Conservation (phyloP, 495 filamentous ascomycete genomes). For the Penicillium cataractarum region DNA sequence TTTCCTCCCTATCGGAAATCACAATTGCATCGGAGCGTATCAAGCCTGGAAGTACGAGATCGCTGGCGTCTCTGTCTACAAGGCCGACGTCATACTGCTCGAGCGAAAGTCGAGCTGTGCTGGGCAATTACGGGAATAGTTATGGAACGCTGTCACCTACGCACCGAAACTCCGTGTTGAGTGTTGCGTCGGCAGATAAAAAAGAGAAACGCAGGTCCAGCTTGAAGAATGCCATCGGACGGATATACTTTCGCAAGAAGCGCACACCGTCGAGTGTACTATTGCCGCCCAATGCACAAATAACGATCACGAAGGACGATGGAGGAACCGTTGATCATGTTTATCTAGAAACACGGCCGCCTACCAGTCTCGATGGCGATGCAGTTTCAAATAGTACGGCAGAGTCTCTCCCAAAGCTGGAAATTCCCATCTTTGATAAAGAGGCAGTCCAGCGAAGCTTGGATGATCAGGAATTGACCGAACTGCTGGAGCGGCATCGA, state of each 20-base stretch:
- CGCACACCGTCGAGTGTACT: constrained; percentile 35
- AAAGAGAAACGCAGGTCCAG: constrained; percentile 41
- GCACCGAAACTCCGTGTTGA: constrained; percentile 38
- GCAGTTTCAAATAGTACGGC: constrained; percentile 12
- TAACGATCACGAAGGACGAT: constrained; percentile 32
- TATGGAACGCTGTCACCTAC: constrained; percentile 14
- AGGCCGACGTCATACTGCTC: constrained; percentile 50
- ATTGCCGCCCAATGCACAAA: constrained; percentile 36
- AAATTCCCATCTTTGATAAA: constrained; percentile 44
- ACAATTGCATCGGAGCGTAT: constrained; percentile 40
- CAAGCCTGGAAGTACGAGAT: constrained; percentile 44
- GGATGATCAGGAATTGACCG: constrained; percentile 51
- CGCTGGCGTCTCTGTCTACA: constrained; percentile 46
- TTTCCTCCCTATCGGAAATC: constrained; percentile 42
- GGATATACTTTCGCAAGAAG: constrained; percentile 45
- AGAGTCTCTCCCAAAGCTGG: constrained; percentile 33
- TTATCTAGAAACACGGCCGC: constrained; percentile 30
- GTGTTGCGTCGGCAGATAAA: constrained; percentile 36
- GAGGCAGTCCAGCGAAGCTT: constrained; percentile 47
- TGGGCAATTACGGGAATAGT: constrained; percentile 18
- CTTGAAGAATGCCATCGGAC: constrained; percentile 44
- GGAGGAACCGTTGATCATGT: constrained; percentile 32
- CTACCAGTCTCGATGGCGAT: constrained; percentile 10
- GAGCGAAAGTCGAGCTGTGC: constrained; percentile 35
- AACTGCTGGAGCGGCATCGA: constrained; percentile 56